Evolutionary conservation across 1,284 basidiomycete species (phyloP), one percentile per base, ranked within the genome.

Genomic region (Pseudozyma flocculosa): DNA sequence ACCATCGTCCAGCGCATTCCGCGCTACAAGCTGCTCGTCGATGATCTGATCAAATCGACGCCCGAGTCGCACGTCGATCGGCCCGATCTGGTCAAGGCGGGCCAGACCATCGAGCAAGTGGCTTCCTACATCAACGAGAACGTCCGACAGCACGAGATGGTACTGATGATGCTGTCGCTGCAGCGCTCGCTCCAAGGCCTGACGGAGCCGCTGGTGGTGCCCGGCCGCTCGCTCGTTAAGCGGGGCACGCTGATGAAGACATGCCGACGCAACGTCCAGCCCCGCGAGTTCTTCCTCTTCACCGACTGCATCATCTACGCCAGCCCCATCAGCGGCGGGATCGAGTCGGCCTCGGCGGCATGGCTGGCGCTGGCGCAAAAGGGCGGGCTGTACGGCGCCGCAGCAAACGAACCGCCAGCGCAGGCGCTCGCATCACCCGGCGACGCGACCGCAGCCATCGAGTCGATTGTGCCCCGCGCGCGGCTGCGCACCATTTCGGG

Each of bases 291-390:
- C 40, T 75, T 74, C 57, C 68, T 78, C 21, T 78, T 78, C 45
- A 70, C 70, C 43, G 75, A 78, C 50, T 76, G 72, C 40, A 44
- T 78, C 40, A 53, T 78, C 13, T 72, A 76, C 19, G 72, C 74
- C 14, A 61, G 59, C 41, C 65, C 70, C 17, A 55, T 63, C 34
- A 57, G 56, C 11, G 71, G 71, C 19, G 50, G 66, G 19, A 64
- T 70, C 23, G 70, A 70, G 50, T 59, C 61, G 13, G 69, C 69
- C 3, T 68, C 65, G 2, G 68, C 68, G 18, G 68, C 68, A 13
- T 72, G 70, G 70, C 60, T 43, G 40, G 55, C 59, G 50, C 32
- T 66, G 21, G 86, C 90, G 30, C 90, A 90, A 72, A 82, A 84
- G 0, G 84, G 87, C 21, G 81, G 88, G 4, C 82, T 64, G 2